Base-by-base conservation (phyloP, 176 grass and related monocot species). In the Phoenix roebelenii region DNA sequence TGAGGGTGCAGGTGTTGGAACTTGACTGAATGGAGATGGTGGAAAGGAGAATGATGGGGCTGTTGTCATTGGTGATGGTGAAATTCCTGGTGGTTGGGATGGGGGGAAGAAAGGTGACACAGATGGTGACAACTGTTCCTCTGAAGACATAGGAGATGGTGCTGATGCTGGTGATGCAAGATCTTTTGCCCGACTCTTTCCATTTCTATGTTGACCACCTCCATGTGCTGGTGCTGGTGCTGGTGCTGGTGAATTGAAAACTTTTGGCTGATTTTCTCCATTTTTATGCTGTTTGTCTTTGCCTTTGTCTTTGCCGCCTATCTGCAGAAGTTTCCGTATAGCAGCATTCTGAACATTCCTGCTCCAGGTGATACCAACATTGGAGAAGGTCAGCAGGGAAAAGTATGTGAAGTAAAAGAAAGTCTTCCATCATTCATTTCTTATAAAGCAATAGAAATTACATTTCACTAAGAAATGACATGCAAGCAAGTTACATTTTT, bases 281-380 rank as follows among this genome's bases (percentile, higher is more conserved):
- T 12, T 44, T 44, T 44, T 44, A 44, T 12, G 10, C 2, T 44
- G 67, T 39, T 60, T 63, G 52, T 49, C 65, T 77, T 68, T 63
- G 52, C 44, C 65, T 77, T 68, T 52, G 3, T 78, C 70, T 51
- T 15, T 62, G 28, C 62, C 68, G 29, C 23, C 65, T 64, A 23
- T 71, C 50, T 81, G 80, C 23, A 84, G 74, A 25, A 75, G 71
- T 50, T 52, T 84, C 76, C 78, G 57, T 0, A 23, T 51, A n/a
- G 54, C 25, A 6, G 39, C 51, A 67, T 54, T 57, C 68, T 65
- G 76, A 35, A 44, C 55, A 71, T 59, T 74, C 57, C 76, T 52
- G 73, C 17, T 57, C 18, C 64, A 73, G 1, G 7, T 14, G 35
- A 44, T 44, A 44, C 35, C 7, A 12, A 9, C 35, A 14, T 44